Evolutionary conservation across 2,329 filamentous ascomycete species (phyloP).

Genomic region (Colletotrichum sp.): DNA sequence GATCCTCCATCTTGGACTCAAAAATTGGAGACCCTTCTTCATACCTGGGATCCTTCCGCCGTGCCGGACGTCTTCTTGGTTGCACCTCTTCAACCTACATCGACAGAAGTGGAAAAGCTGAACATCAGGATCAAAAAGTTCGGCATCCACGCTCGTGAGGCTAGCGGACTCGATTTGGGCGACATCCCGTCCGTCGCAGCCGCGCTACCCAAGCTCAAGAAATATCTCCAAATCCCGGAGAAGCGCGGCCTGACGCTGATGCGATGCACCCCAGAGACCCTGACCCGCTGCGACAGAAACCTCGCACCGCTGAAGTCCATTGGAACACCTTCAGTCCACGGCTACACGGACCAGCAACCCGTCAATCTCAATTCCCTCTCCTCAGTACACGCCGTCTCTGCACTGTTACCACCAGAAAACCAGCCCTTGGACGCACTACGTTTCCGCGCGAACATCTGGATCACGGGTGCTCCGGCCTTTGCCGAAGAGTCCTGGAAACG

Average conservation of each 20-base stretch:
- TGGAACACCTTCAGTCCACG: slow-evolving; percentile 23
- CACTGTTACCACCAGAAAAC: slow-evolving; percentile 16
- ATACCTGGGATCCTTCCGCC: neutral
- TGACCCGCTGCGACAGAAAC: slow-evolving; percentile 19
- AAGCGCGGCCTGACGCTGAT: slow-evolving; percentile 14
- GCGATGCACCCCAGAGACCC: slow-evolving; percentile 17
- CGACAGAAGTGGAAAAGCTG: neutral
- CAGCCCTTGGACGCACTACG: slow-evolving; percentile 22
- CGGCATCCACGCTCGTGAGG: slow-evolving; percentile 21
- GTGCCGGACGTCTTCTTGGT: neutral
- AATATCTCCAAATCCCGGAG: slow-evolving; percentile 9
- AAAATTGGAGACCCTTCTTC: neutral
- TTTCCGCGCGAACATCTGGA: slow-evolving; percentile 25
- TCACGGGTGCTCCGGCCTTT: slow-evolving; percentile 18
- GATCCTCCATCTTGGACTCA: neutral
- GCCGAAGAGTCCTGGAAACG: slow-evolving; percentile 24
- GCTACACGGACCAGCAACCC: slow-evolving; percentile 25
- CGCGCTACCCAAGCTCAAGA: slow-evolving; percentile 20
- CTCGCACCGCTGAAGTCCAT: slow-evolving; percentile 22
- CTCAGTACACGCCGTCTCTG: slow-evolving; percentile 24
- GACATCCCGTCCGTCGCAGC: slow-evolving; percentile 14
- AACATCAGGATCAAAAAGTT: slow-evolving; percentile 5
- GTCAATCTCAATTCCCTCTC: slow-evolving; percentile 24
- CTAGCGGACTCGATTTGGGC: slow-evolving; percentile 19
- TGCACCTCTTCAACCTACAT: neutral